phyloP scores from a whole-genome alignment of 345 rosid species.

The Excoecaria agallocha region DNA sequence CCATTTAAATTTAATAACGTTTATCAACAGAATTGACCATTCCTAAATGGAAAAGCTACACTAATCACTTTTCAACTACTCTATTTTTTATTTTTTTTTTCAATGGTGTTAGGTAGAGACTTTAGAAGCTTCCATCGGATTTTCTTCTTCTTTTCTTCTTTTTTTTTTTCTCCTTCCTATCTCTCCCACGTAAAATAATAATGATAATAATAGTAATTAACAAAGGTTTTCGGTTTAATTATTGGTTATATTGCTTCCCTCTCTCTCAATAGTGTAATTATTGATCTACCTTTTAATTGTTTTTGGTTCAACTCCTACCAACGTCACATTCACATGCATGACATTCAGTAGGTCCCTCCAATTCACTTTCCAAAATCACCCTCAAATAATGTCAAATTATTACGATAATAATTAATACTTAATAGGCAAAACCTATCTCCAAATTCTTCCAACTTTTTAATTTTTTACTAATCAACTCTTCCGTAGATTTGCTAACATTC shows the following conservation, averaged over 20 bases:
- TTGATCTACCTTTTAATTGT: constrained; percentile 18
- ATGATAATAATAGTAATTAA: constrained; percentile 8
- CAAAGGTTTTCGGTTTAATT: neutral
- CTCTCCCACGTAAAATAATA: neutral
- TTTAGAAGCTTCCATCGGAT: constrained; percentile 46
- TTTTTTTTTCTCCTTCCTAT: neutral
- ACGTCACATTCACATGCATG: constrained; percentile 45
- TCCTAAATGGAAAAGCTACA: constrained; percentile 6
- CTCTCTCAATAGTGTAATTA: constrained; percentile 22
- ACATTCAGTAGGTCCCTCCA: constrained; percentile 10
- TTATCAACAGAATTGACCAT: neutral
- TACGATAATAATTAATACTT: neutral
- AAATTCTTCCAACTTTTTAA: too few relatives aligned
- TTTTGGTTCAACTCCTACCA: constrained; percentile 33
- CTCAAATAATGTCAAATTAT: neutral
- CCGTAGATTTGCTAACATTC: too few relatives aligned
- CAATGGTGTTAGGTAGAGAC: constrained; percentile 52
- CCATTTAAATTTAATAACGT: too few relatives aligned
- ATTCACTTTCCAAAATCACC: neutral
- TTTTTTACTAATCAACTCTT: too few relatives aligned
- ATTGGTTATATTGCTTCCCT: constrained; percentile 6
- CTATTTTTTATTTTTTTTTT: constrained; percentile 8
- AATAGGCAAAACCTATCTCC: too few relatives aligned
- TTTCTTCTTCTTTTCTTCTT: neutral
- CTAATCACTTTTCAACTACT: constrained; percentile 30